These are phyloP conservation scores for Claviceps maximensis DNA, from an alignment of 2,329 filamentous ascomycete species.

Conservation along the genomic window DNA sequence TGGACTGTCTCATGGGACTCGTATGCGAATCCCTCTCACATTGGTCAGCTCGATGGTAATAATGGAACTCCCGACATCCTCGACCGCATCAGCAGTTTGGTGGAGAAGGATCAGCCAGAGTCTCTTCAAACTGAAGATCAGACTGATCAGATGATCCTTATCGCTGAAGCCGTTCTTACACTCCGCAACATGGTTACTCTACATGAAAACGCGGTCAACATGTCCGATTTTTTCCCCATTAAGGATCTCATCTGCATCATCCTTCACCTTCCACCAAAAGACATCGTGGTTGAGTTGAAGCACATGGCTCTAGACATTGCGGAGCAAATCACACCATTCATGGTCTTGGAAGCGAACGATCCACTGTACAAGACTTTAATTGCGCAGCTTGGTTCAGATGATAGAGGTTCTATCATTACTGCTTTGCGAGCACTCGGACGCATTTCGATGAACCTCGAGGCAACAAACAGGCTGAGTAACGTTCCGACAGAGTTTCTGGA, in stretches of 20 bases:
- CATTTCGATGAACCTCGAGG: slow-evolving; percentile 76
- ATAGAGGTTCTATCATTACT: slow-evolving; percentile 71
- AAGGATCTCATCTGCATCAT: slow-evolving; percentile 75
- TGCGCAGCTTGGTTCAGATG: slow-evolving; percentile 48
- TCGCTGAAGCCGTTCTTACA: slow-evolving; percentile 78
- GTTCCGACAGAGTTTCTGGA: slow-evolving; percentile 54
- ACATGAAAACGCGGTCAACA: slow-evolving; percentile 72
- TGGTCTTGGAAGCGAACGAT: slow-evolving; percentile 57
- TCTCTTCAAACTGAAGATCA: slow-evolving; percentile 62
- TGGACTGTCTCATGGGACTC: slow-evolving; percentile 64
- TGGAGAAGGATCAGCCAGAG: slow-evolving; percentile 45
- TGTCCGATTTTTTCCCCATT: slow-evolving; percentile 60
- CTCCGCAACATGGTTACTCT: slow-evolving; percentile 94
- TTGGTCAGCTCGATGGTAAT: slow-evolving; percentile 29
- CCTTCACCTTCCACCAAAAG: slow-evolving; percentile 60
- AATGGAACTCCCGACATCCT: slow-evolving; percentile 42
- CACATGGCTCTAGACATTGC: slow-evolving; percentile 86
- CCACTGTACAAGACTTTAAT: slow-evolving; percentile 69
- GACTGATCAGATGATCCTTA: slow-evolving; percentile 55
- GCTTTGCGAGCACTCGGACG: slow-evolving; percentile 70
- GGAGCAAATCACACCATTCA: slow-evolving; percentile 76
- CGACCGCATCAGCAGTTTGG: slow-evolving; percentile 54
- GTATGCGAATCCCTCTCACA: slow-evolving; percentile 38
- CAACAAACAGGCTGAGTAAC: slow-evolving; percentile 61
- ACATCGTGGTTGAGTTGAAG: slow-evolving; percentile 69